Conservation (phyloP, 805 yeast genomes). For the Kodamaea sagamina region DNA sequence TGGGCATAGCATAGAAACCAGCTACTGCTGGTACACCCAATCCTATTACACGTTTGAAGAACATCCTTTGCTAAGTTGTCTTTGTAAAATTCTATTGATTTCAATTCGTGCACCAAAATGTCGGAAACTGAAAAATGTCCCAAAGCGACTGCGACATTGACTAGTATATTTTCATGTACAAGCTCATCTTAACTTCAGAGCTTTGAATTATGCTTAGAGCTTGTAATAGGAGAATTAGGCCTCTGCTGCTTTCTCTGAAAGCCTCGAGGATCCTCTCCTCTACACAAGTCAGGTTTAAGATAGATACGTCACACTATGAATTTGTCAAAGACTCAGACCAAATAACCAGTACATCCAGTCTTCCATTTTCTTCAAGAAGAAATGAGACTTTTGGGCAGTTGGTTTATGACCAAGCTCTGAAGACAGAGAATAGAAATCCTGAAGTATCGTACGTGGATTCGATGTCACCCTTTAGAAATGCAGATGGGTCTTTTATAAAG, state of each 20-base stretch:
- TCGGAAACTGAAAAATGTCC: slow-evolving; percentile 8
- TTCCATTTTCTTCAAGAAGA: slow-evolving; percentile 10
- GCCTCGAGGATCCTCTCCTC: neutral
- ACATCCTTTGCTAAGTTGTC: slow-evolving; percentile 7
- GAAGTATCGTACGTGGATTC: slow-evolving; percentile 7
- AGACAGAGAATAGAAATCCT: neutral
- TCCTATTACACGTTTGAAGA: slow-evolving; percentile 10
- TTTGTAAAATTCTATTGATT: slow-evolving; percentile 7
- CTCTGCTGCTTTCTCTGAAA: neutral
- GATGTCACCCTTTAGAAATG: slow-evolving; percentile 38
- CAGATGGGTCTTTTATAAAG: slow-evolving; percentile 42
- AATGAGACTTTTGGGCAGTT: slow-evolving; percentile 8
- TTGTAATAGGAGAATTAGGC: neutral
- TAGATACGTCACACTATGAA: slow-evolving; percentile 7
- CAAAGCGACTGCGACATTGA: neutral
- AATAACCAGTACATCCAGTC: neutral
- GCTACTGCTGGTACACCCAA: slow-evolving; percentile 6
- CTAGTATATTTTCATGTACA: neutral
- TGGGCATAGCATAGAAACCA: slow-evolving; percentile 4
- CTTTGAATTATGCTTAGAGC: slow-evolving; percentile 1
- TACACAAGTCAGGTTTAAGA: neutral
- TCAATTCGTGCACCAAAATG: slow-evolving; percentile 10
- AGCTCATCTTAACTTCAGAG: slow-evolving; percentile 3
- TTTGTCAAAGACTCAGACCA: slow-evolving; percentile 1
- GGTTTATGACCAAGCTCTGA: neutral